A percentile compares a stretch with the other conserved stretches of the same genome.
Evolutionary conservation across 176 grass and related monocot genomes (phyloP).

Genomic region (Raddia guianensis): DNA sequence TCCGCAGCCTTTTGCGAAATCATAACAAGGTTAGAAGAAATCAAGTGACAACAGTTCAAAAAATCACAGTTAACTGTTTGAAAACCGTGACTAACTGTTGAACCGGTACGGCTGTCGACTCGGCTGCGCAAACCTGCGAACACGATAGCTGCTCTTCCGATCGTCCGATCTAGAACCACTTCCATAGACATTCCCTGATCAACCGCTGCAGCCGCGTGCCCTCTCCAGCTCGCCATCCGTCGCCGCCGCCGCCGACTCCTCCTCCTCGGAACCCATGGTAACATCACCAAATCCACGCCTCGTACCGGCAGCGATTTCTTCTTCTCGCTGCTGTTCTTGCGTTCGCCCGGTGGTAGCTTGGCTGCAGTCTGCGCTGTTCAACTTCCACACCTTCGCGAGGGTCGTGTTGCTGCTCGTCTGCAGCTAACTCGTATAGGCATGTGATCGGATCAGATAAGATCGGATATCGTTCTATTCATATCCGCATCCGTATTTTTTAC

Average conservation of each 20-base stretch:
- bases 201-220: neutral
- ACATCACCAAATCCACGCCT: neutral
- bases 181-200: neutral
- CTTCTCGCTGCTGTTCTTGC: neutral
- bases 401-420: constrained; percentile 83
- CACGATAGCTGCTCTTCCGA: neutral
- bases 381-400: constrained; percentile 82
- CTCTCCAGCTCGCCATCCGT: too few species aligned
- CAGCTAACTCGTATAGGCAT: too few species aligned
- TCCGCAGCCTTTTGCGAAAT: neutral
- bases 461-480: too few species aligned
- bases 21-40: neutral
- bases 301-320: neutral
- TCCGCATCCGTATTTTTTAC: too few species aligned
- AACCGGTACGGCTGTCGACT: too few species aligned
- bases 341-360: neutral
- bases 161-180: constrained; percentile 22
- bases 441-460: too few species aligned
- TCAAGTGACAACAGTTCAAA: neutral
- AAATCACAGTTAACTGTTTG: too few species aligned
- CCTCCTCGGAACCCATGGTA: constrained; percentile 2
- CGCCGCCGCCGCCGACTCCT: neutral
- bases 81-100: too few species aligned
- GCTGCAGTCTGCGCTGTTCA: constrained; percentile 81
- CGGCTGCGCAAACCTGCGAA: too few species aligned